These are phyloP conservation scores for Tulasnella sp. DNA, from an alignment of 768 basidiomycete species.

Conservation along the genomic window DNA sequence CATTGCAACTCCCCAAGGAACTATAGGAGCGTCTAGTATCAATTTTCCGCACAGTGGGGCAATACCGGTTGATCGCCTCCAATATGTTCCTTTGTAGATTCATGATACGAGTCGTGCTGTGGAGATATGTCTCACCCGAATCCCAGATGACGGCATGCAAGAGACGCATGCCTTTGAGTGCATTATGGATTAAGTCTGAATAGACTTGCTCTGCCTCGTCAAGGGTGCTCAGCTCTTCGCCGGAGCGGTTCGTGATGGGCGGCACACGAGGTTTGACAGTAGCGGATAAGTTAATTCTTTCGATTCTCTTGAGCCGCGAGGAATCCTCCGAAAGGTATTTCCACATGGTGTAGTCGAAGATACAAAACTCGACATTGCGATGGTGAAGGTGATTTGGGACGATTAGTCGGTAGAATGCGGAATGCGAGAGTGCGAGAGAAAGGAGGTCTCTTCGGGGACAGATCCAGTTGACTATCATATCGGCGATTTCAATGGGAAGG, in stretches of 20 bases:
- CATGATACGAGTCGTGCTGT: neutral
- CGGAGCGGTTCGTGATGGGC: neutral
- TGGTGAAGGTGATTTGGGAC: neutral
- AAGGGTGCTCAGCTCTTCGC: neutral
- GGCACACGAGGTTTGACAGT: neutral
- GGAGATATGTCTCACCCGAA: neutral
- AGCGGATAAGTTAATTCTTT: neutral
- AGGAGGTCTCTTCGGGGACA: neutral
- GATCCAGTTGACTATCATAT: neutral
- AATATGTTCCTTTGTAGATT: neutral
- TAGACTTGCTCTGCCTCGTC: neutral
- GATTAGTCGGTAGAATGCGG: neutral
- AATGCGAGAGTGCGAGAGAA: slow-evolving; percentile 5
- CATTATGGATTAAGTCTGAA: neutral
- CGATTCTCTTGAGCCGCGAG: neutral
- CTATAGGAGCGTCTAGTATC: neutral
- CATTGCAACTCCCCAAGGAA: neutral
- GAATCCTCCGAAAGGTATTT: neutral
- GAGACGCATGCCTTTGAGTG: neutral
- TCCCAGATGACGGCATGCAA: neutral
- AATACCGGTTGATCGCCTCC: neutral
- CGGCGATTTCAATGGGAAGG: neutral
- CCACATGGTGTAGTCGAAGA: neutral
- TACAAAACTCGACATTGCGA: neutral
- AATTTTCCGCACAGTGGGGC: neutral